Conservation (phyloP, 805 yeast genomes). For the Sugiyamaella americana region DNA sequence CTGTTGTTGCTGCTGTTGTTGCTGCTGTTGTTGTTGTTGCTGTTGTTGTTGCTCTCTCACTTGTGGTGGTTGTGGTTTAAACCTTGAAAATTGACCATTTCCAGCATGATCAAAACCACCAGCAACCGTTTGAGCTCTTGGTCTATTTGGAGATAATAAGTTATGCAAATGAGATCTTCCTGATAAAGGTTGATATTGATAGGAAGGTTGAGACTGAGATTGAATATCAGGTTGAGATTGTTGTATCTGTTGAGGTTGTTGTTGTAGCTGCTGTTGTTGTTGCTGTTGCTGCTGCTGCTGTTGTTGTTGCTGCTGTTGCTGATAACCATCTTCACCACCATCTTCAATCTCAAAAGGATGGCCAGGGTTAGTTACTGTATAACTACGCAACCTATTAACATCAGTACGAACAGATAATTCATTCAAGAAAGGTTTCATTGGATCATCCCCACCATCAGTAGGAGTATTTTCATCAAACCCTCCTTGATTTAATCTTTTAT, state of each 20-base stretch:
- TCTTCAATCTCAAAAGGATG: constrained; percentile 12
- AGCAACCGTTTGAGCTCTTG: neutral
- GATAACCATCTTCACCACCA: constrained; percentile 3
- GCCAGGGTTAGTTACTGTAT: constrained; percentile 24
- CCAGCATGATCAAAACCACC: constrained; percentile 2
- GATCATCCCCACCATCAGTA: constrained; percentile 19
- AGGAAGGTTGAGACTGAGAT: neutral
- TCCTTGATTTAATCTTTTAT: neutral
- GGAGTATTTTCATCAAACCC: neutral
- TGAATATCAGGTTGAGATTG: constrained; percentile 2
- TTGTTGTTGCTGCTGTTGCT: constrained; percentile 11
- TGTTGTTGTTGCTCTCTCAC: constrained; percentile 3
- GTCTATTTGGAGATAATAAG: neutral
- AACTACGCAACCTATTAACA: constrained; percentile 28
- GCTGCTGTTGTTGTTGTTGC: neutral
- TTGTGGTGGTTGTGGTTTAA: constrained; percentile 6
- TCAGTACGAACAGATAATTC: constrained; percentile 30
- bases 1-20: neutral
- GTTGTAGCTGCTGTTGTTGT: constrained; percentile 19
- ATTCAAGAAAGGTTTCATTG: constrained; percentile 26
- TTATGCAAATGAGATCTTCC: neutral
- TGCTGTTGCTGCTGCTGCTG: constrained; percentile 25
- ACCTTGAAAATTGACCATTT: neutral
- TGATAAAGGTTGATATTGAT: neutral
- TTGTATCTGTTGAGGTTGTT: constrained; percentile 3